These are phyloP conservation scores for Penicillium sp. DNA, from an alignment of 2,329 filamentous ascomycete species.

Conservation along the genomic window DNA sequence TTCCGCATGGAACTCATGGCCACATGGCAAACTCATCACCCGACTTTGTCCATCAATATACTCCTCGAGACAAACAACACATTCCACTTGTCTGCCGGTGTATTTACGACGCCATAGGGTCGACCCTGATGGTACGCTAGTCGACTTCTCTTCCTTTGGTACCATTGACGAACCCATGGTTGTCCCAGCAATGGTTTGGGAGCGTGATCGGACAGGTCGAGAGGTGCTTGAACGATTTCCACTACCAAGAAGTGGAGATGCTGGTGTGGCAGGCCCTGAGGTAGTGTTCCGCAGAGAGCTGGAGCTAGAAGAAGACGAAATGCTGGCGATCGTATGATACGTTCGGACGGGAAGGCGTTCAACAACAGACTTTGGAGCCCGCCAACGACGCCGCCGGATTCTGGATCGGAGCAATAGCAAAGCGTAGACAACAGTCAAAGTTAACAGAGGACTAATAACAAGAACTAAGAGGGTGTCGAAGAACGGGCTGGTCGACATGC, in stretches of 20 bases:
- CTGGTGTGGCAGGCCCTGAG: slow-evolving; percentile 68
- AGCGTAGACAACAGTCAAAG: slow-evolving; percentile 89
- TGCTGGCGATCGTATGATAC: slow-evolving; percentile 79
- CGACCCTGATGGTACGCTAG: slow-evolving; percentile 30
- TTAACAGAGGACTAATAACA: slow-evolving; percentile 92
- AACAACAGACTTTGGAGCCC: slow-evolving; percentile 95
- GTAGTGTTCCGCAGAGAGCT: slow-evolving; percentile 64
- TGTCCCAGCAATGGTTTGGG: slow-evolving; percentile 42
- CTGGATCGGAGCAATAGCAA: slow-evolving; percentile 84
- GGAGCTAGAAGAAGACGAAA: slow-evolving; percentile 60
- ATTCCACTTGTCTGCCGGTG: slow-evolving; percentile 75
- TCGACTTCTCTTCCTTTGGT: slow-evolving; percentile 52
- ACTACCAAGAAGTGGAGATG: slow-evolving; percentile 72
- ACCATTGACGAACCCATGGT: slow-evolving; percentile 26
- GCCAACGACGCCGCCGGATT: slow-evolving; percentile 87
- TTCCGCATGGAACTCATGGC: slow-evolving; percentile 95
- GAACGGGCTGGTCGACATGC: slow-evolving; percentile 85
- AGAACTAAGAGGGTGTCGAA: slow-evolving; percentile 95
- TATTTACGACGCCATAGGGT: slow-evolving; percentile 59
- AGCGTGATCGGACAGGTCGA: slow-evolving; percentile 39
- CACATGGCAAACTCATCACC: slow-evolving; percentile 96
- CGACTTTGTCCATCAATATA: slow-evolving; percentile 92
- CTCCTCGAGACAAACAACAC: slow-evolving; percentile 94
- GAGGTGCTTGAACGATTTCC: slow-evolving; percentile 33
- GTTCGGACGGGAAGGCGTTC: slow-evolving; percentile 93